Evolutionary conservation across 2,329 filamentous ascomycete genomes (phyloP), one percentile per base, ranked within the genome.

Genomic region (Parastagonospora nodorum): DNA sequence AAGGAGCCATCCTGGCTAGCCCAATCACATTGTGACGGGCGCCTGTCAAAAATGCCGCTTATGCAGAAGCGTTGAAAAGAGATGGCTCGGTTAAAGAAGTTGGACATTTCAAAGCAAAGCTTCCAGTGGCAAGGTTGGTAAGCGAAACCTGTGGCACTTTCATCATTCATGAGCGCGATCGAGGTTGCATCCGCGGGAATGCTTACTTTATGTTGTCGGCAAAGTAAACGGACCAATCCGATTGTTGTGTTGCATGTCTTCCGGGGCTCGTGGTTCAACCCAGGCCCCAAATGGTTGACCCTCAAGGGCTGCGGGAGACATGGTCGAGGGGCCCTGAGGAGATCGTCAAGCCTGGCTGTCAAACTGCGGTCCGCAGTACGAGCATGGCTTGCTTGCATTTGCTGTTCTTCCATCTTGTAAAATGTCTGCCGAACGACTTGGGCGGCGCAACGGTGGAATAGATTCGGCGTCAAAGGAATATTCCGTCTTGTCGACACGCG

Each of bases 241-340:
- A 24, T 3, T 3, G 16, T 27, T 27, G 8, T 16, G 12, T 15
- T 10, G 14, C 35, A 24, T 5, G 19, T 24, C 19, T 24, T 3
- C 19, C 19, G 5, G 19, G 19, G 19, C 19, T 24, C 19, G 19
- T 24, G 19, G 19, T 24, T 5, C 19, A 24, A 24, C 5, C 19
- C 19, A 24, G 19, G 19, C 19, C 19, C 19, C 19, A 24, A 24
- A 24, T 24, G 19, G 30, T 16, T 12, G 15, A 69, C 62, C 69
- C 66, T 69, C 66, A 51, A 69, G 64, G 68, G 58, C 49, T 52
- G 63, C 69, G 69, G 69, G 69, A 72, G 70, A 69, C 69, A 68
- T 64, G 69, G 69, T 72, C 60, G 69, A 71, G 67, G 68, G 68
- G 60, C 61, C 68, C 62, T 68, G 67, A 36, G 16, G 62, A 41